phyloP scores from a whole-genome alignment of 371 early-diverging fungal species.

The Saksenaea vasiformis region DNA sequence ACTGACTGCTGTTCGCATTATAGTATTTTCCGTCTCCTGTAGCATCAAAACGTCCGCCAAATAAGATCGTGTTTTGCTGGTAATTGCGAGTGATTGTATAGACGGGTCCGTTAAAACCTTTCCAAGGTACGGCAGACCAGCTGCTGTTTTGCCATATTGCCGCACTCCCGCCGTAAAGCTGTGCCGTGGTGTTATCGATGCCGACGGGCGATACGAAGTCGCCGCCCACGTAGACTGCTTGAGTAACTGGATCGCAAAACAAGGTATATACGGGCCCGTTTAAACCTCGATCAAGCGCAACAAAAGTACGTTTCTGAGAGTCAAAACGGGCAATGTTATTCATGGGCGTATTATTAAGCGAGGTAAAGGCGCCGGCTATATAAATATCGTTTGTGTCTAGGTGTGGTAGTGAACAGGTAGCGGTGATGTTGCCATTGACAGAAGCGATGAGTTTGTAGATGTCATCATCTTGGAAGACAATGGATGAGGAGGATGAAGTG shows the following conservation, averaged over 20 bases:
- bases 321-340: constrained; percentile 59
- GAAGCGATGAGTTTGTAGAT: constrained; percentile 3
- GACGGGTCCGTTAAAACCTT: constrained; percentile 51
- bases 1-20: constrained; percentile 33
- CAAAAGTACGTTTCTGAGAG: constrained; percentile 37
- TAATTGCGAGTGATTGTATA: constrained; percentile 35
- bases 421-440: constrained; percentile 10
- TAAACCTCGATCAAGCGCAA: constrained; percentile 60
- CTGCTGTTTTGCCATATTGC: constrained; percentile 49
- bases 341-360: constrained; percentile 22
- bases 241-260: constrained; percentile 51
- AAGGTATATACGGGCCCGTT: constrained; percentile 68
- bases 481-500: constrained; percentile 12
- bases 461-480: constrained; percentile 17
- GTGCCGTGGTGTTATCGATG: constrained; percentile 13
- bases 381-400: constrained; percentile 22
- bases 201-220: constrained; percentile 41
- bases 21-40: constrained; percentile 42
- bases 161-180: constrained; percentile 43
- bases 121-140: constrained; percentile 60
- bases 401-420: not conserved
- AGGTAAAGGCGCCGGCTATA: constrained; percentile 50
- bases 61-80: constrained; percentile 28
- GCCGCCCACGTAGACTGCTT: constrained; percentile 59
- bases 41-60: constrained; percentile 48